Percentiles rank a stretch among this genome's conserved stretches.
Conservation (phyloP, 306 rosid species). For the Aeschynomene evenia region DNA sequence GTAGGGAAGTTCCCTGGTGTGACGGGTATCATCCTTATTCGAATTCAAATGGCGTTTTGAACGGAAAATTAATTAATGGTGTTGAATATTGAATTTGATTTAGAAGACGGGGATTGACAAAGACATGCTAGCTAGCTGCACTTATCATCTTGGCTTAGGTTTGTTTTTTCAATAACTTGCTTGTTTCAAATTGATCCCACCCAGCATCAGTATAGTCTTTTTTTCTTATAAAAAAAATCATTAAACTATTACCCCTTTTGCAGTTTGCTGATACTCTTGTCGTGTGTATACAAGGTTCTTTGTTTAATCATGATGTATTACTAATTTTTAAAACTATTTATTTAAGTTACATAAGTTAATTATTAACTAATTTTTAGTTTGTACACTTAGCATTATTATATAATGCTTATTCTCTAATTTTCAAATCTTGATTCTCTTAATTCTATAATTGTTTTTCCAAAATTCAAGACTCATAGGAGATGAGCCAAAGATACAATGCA, state of each 20-base stretch:
- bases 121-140: not conserved
- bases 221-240: no score
- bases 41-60: not conserved
- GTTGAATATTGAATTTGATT: slow-evolving; percentile 1
- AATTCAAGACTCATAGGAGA: no score
- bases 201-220: not conserved
- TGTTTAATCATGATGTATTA: no score
- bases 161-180: slow-evolving; percentile 9
- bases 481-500: no score
- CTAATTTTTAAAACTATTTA: no score
- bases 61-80: not conserved
- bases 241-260: not conserved
- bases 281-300: no score
- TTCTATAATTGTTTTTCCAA: no score
- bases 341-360: no score
- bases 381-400: no score
- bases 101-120: slow-evolving; percentile 14
- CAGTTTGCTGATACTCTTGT: not conserved
- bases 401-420: no score
- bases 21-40: not conserved
- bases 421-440: no score
- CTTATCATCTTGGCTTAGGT: not conserved
- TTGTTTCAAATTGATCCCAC: slow-evolving; percentile 6
- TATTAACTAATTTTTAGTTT: no score
- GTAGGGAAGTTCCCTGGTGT: not conserved